Evolutionary conservation across 176 grass and related monocot genomes (phyloP), one percentile per base, ranked within the genome.

Genomic region (Triticum timopheevii): DNA sequence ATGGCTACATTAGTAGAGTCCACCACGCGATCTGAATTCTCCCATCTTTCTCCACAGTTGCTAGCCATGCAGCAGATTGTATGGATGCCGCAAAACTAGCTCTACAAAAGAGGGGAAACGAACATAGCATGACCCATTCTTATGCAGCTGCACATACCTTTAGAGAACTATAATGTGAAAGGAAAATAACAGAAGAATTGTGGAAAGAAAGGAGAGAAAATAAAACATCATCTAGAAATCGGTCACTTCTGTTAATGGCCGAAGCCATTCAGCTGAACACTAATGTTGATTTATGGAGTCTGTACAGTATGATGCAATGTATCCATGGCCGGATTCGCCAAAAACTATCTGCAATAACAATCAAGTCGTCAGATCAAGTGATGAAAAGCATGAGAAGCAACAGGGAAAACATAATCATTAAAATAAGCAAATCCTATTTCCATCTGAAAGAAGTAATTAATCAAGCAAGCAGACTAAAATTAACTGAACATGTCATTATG

Each of bases 271-370:
- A 47, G 30, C 24, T 34, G 30, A 27, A 27, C 13, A 7, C 13
- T 12, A 82, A 11, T 39, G 8, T 3, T 30, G 15, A 28, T 78
- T 47, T 87, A 73, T 49, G 54, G 77, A 63, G 16, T 81, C 1
- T 80, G 54, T 81, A 82, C 69, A 76, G 16, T 81, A 23, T 74
- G 16, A 7, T 67, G 52, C 67, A 3, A 30, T 71, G 76, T 49
- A 56, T 50, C 79, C 63, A 38, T 12, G 78, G 22, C 36, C 2
- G 10, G 27, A 12, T 74, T 20, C 4, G 6, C 15, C n/a, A 84
- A 80, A 28, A 81, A 15, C 5, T 74, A 81, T 54, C 85, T 81
- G 56, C 56, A 13, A 36, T 7, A 64, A 80, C 8, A 28, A 49
- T 28, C 7, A 17, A 24, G n/a, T 49, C 3, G 15, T 75, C 13